phyloP scores from a whole-genome alignment of 306 rosid genomes.

The Cicer judaicum region DNA sequence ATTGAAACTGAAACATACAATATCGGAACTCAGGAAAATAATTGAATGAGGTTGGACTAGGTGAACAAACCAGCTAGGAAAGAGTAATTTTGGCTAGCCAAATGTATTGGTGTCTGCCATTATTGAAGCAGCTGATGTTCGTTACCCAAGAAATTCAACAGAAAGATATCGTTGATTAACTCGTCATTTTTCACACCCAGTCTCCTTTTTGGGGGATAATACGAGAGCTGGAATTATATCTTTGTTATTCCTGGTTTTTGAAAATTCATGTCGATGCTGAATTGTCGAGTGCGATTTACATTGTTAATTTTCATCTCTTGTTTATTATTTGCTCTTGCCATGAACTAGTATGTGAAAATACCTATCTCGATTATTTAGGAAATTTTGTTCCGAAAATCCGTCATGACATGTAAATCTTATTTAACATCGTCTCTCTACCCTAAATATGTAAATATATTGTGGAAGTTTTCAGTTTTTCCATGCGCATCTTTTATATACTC shows the following conservation, averaged over 20 bases:
- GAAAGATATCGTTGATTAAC: constrained; percentile 37
- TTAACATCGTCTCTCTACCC: too few species aligned
- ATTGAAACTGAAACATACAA: constrained; percentile 34
- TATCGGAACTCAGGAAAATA: constrained; percentile 32
- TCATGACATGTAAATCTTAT: too few species aligned
- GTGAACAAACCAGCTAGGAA: constrained; percentile 24
- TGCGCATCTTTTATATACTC: too few species aligned
- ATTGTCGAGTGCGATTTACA: constrained; percentile 6
- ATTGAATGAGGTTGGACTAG: constrained; percentile 30
- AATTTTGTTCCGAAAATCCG: too few species aligned
- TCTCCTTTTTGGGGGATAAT: not conserved
- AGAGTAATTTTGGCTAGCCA: constrained; percentile 30
- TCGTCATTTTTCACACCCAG: not conserved
- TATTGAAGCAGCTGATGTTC: constrained; percentile 35
- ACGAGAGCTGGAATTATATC: not conserved
- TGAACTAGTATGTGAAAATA: too few species aligned
- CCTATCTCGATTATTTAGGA: too few species aligned
- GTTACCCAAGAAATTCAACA: constrained; percentile 33
- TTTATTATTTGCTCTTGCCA: not conserved
- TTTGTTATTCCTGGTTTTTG: constrained; percentile 20
- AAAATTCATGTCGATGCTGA: constrained; percentile 31
- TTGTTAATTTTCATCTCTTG: constrained; percentile 20
- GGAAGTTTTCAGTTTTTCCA: too few species aligned
- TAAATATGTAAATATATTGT: too few species aligned
- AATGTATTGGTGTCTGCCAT: constrained; percentile 34